Base-by-base conservation (phyloP, 768 basidiomycete species). In the Suillus plorans region DNA sequence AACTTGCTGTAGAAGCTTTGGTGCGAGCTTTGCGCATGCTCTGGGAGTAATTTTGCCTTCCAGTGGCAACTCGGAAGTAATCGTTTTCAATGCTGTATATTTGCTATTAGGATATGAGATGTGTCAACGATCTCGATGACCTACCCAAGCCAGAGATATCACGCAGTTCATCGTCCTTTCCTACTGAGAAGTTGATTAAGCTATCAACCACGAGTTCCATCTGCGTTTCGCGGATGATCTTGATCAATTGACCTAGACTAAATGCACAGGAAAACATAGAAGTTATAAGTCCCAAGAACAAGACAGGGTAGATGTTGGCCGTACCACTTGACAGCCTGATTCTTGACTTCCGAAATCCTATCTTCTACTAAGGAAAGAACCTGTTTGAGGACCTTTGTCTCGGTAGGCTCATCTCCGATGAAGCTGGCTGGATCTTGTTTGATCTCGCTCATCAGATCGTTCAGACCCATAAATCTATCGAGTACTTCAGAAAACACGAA, bases 311-410 rank as follows among this genome's bases (percentile, higher is more conserved):
- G 28, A 31, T 47, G 2, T 44, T n/a, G 57, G 41, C 74, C 85
- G 61, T 69, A 92, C 97, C 95, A 96, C 80, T 96, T 95, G 13
- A 97, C 97, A 2, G 95, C 94, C 75, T 94, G 91, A 72, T 97
- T 97, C 82, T 99, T 99, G 68, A 99, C 97, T 81, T 99, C 97
- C 9, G 95, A 95, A 69, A 96, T 98, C 78, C 90, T 91, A 79
- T 99, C 97, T 73, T 93, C 91, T 5, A 98, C 90, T 22, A 98
- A 85, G 41, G 86, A 81, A 50, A 98, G 82, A 1, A 99, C 95
- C 74, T 91, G 88, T 49, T 86, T 86, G 56, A 97, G 83, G 60
- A 97, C 88, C 74, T 91, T 92, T 74, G 81, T 87, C 81, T 99
- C 97, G 39, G 89, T 85, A 5, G 82, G 70, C 74, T 98, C 96